Base-by-base conservation (phyloP, 192 early-diverging fungal genomes). In the Coemansia sp. region DNA sequence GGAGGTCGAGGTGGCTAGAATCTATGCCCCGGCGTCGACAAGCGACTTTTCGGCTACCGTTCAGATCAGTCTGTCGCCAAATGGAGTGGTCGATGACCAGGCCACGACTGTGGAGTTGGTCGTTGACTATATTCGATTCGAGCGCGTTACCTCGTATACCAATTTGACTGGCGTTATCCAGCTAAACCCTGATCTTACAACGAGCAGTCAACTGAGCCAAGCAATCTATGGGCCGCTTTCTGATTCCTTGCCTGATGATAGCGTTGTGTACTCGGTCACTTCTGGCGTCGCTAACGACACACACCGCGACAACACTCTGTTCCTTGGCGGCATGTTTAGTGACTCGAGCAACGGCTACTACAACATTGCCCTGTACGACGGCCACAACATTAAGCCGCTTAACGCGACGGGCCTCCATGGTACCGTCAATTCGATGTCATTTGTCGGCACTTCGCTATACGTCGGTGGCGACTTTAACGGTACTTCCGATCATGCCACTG, bases 261-360 rank as follows among this genome's bases (percentile, higher is more conserved):
- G 85, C 27, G 56, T 74, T 9, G 84, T 91, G 0, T 71, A 80
- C 50, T 52, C 80, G 4, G 66, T 83, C 0, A 62, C 65, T 0
- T 24, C 79, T 0, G 73, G 72, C 11, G 56, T 66, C 23, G 43
- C 62, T 3, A 64, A 71, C 40, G 37, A 50, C 57, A 64, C 64
- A 4, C 41, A 53, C 12, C 55, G 51, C 4, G 65, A 65, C 3
- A 41, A 73, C 52, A 64, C 71, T 25, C 56, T 87, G 34, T 73
- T 76, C 49, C 75, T 91, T 21, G 87, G 85, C 38, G 89, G 89
- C 15, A 65, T 67, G 9, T 91, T 91, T 51, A 54, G 64, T 18
- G 65, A 67, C 48, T 7, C 15, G 13, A 34, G 64, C 5, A 18
- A 49, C 0, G 69, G 61, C 6, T 86, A 79, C 50, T 59, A 53